A percentile compares a stretch with the other conserved stretches of the same genome.
Conservation (phyloP, 2,329 filamentous ascomycete species). For the Xylariomycetidae sp. region DNA sequence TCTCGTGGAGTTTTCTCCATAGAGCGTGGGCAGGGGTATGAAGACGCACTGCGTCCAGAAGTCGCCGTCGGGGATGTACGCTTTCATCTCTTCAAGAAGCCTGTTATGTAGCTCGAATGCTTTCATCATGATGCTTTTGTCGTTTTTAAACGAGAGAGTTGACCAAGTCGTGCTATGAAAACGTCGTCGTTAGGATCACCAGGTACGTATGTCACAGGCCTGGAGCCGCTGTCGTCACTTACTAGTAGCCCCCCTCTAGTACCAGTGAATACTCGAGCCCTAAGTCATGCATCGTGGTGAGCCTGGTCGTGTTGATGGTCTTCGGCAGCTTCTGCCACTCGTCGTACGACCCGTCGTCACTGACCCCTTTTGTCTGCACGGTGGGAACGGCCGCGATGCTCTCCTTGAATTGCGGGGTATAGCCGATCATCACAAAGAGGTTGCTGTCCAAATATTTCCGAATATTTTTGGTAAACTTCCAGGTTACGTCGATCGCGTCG, state of each 20-base stretch:
- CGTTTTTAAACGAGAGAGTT: not conserved
- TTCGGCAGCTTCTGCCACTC: not conserved
- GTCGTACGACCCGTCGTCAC: not conserved
- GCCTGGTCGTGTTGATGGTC: not conserved
- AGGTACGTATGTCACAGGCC: not conserved
- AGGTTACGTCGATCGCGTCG: conserved; percentile 3
- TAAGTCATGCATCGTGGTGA: not conserved
- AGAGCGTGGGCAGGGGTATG: not conserved
- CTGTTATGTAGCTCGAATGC: not conserved
- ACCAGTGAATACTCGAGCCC: not conserved
- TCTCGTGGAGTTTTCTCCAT: not conserved
- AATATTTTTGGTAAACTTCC: not conserved
- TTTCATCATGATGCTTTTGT: not conserved
- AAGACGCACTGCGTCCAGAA: not conserved
- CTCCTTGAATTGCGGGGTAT: not conserved
- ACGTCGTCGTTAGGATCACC: no score
- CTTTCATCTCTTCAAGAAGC: not conserved
- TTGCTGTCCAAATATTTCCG: not conserved
- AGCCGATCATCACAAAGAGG: not conserved
- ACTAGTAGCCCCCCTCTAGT: not conserved
- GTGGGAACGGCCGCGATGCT: not conserved
- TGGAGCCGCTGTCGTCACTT: not conserved
- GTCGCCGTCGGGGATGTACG: not conserved
- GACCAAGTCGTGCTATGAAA: not conserved
- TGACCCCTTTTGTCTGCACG: not conserved